Conservation (phyloP, 441 rosid species). For the Pelargonium exstipulatum region DNA sequence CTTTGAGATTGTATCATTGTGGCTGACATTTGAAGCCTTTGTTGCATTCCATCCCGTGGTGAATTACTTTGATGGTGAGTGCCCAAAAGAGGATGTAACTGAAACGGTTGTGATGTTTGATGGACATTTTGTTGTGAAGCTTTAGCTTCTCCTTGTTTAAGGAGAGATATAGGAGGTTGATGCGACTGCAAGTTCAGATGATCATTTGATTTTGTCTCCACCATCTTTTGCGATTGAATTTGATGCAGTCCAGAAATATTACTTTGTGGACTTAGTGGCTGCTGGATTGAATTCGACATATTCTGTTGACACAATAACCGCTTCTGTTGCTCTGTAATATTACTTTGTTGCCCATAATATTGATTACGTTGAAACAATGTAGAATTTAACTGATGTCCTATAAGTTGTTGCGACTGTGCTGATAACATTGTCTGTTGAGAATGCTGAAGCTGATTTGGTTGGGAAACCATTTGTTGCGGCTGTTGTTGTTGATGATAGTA, state of each 20-base stretch:
- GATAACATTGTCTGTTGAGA: not conserved
- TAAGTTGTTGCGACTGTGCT: slow-evolving; percentile 2
- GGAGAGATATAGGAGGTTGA: not conserved
- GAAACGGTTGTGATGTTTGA: slow-evolving; percentile 2
- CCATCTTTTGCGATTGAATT: not conserved
- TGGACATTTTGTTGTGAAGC: slow-evolving; percentile 1
- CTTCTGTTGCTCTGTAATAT: slow-evolving; percentile 1
- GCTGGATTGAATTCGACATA: not conserved
- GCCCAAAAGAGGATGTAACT: not conserved
- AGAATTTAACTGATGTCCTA: not conserved
- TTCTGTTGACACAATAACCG: not conserved
- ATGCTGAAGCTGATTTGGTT: not conserved
- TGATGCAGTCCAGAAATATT: not conserved
- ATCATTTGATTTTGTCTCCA: not conserved
- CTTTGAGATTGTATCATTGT: not conserved
- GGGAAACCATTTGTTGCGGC: not conserved
- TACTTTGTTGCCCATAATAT: not conserved
- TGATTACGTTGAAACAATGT: not conserved
- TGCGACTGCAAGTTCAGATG: not conserved
- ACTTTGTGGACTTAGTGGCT: not conserved
- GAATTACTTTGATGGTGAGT: not conserved
- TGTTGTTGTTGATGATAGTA: not conserved
- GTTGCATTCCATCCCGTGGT: not conserved
- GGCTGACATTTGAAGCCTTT: slow-evolving; percentile 5
- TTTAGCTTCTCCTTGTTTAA: not conserved